phyloP scores from a whole-genome alignment of 2,329 filamentous ascomycete species.

The Orbilia quercus region DNA sequence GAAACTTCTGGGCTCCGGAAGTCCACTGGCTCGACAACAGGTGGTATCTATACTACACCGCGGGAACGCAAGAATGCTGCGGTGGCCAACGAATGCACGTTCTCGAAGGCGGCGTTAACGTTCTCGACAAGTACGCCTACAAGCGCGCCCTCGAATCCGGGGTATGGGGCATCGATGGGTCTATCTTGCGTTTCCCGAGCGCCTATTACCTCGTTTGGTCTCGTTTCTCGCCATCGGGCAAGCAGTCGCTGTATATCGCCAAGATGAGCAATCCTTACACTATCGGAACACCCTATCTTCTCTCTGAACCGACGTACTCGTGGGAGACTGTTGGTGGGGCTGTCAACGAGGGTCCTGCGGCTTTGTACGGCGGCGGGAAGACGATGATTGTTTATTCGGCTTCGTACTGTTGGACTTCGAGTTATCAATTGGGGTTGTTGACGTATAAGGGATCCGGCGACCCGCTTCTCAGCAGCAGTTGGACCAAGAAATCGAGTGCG shows the following conservation, averaged over 20 bases:
- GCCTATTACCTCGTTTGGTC: slow-evolving; percentile 70
- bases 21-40: slow-evolving; percentile 58
- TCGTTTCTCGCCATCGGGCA: slow-evolving; percentile 65
- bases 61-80: slow-evolving; percentile 65
- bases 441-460: slow-evolving; percentile 68
- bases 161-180: slow-evolving; percentile 69
- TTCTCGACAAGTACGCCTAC: slow-evolving; percentile 69
- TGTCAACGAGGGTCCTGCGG: slow-evolving; percentile 70
- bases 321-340: slow-evolving; percentile 68
- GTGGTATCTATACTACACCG: slow-evolving; percentile 72
- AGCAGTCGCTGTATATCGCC: slow-evolving; percentile 65
- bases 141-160: slow-evolving; percentile 64
- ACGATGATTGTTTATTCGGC: slow-evolving; percentile 70
- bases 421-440: slow-evolving; percentile 69
- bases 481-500: slow-evolving; percentile 68
- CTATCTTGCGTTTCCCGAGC: slow-evolving; percentile 66
- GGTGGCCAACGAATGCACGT: slow-evolving; percentile 68
- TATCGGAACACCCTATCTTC: slow-evolving; percentile 66
- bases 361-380: slow-evolving; percentile 68
- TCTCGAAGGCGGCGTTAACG: slow-evolving; percentile 67
- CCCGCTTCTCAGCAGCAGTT: slow-evolving; percentile 65
- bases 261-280: slow-evolving; percentile 64
- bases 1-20: slow-evolving; percentile 70
- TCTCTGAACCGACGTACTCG: slow-evolving; percentile 67
- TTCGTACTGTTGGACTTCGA: slow-evolving; percentile 69